phyloP scores from a whole-genome alignment of 306 rosid species.

The Acmispon strigosus region DNA sequence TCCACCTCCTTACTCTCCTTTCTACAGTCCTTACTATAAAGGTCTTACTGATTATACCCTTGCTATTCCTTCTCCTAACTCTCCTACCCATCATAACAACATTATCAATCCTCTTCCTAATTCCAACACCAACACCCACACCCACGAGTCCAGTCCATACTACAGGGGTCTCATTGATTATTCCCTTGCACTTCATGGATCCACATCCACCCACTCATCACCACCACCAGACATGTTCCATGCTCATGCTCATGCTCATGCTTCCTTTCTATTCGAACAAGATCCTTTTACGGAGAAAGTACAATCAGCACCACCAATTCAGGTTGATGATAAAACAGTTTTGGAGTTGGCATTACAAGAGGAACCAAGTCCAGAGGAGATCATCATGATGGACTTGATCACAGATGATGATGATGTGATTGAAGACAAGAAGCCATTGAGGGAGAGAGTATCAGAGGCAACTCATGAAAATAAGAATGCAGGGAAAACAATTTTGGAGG shows the following conservation, averaged over 20 bases:
- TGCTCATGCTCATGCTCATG: too few relatives aligned
- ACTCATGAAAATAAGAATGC: too few relatives aligned
- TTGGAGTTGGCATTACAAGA: background rate
- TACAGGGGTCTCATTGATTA: conserved; percentile 30
- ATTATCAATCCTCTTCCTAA: background rate
- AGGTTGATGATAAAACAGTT: too few relatives aligned
- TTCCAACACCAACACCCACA: background rate
- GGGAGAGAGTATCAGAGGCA: conserved; percentile 32
- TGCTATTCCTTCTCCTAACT: background rate
- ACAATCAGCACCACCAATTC: too few relatives aligned
- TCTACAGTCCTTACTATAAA: conserved; percentile 26
- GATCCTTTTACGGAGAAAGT: too few relatives aligned
- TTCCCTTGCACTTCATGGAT: conserved; percentile 5
- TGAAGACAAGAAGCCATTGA: conserved; percentile 37
- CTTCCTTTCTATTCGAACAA: too few relatives aligned
- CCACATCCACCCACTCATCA: background rate
- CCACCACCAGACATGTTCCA: too few relatives aligned
- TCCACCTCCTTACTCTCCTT: background rate
- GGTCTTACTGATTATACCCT: conserved; percentile 33
- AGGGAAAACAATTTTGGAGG: background rate
- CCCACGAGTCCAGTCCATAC: conserved; percentile 20
- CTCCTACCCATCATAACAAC: background rate
- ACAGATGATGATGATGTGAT: background rate
- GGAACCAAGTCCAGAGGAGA: background rate
- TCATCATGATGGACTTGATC: background rate